Evolutionary conservation across 345 rosid genomes (phyloP).

Genomic region (Passiflora organensis): DNA sequence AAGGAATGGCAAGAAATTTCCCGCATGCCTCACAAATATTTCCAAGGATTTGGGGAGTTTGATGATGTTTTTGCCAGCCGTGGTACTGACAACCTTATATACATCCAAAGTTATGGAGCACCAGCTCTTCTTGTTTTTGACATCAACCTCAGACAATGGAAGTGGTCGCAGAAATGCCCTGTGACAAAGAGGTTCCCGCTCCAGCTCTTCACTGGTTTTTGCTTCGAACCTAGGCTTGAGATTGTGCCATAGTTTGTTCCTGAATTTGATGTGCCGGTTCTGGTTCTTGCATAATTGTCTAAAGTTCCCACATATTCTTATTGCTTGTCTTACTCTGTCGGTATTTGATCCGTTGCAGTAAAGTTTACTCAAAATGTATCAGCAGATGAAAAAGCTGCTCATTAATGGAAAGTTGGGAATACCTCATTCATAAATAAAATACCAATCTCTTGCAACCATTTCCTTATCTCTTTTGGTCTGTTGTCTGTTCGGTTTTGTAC

Average conservation of each 20-base stretch:
- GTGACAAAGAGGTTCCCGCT: conserved; percentile 87
- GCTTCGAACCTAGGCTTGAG: conserved; percentile 88
- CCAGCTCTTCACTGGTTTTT: conserved; percentile 91
- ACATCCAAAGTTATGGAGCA: conserved; percentile 87
- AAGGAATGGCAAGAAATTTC: conserved; percentile 66
- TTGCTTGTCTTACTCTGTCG: conserved; percentile 3
- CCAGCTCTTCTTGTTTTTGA: conserved; percentile 68
- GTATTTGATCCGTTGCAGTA: conserved; percentile 9
- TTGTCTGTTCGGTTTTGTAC: too few relatives aligned
- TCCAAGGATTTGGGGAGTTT: conserved; percentile 88
- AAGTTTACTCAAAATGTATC: conserved; percentile 22
- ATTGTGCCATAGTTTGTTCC: conserved; percentile 47
- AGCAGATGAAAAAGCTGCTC: conserved; percentile 18
- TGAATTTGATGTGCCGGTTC: neutral
- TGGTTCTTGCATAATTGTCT: too few relatives aligned
- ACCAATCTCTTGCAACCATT: too few relatives aligned
- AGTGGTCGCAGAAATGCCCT: conserved; percentile 81
- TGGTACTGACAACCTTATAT: conserved; percentile 66
- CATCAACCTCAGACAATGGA: conserved; percentile 66
- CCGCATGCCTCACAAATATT: conserved; percentile 80
- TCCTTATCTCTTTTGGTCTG: too few relatives aligned
- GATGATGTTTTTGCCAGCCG: conserved; percentile 94
- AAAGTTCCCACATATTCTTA: conserved; percentile 12
- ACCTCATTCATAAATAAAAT: neutral
- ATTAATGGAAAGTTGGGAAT: conserved; percentile 20